Base-by-base conservation (phyloP, 148 eudicot genomes). In the Vaccinium myrtillus region DNA sequence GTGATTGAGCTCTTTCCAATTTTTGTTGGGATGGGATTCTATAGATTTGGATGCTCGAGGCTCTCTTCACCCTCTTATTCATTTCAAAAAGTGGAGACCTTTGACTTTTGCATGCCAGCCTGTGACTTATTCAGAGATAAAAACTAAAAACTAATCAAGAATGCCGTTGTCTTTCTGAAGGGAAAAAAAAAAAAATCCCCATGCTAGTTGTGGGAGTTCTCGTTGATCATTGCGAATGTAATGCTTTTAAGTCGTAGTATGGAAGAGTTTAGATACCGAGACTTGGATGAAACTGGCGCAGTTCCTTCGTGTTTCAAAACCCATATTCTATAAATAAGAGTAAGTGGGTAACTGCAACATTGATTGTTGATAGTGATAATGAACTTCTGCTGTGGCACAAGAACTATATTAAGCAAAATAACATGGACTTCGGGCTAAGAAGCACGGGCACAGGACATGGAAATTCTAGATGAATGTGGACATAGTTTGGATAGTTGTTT, bases 381-480 rank as follows among this genome's bases (percentile, higher is more conserved):
- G 76, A 8, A 54, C 23, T 65, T 30, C 71, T 65, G 71, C 32
- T 71, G 76, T 71, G 76, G 76, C 32, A 71, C 76, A 71, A 32
- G 76, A 36, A 71, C 76, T 32, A 15, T 71, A 19, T 71, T 71
- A 71, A 71, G 48, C 36, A 12, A 25, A 27, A 43, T 56, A 15
- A 56, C 61, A 56, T 56, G 61, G 61, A 18, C 61, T 36, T 4
- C 3, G 2, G 39, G 39, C 39, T 36, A 36, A 36, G 39, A 36
- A 36, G 39, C 39, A 2, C 39, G 39, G 39, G 39, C 39, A 36
- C 39, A 36, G 39, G 39, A 2, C 39, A 36, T 36, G 39, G 3
- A 36, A 36, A 36, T 36, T 36, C 39, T 36, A 36, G 39, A 36
- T 36, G 39, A 36, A 36, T 36, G 36, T 0, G 3, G 39, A 2